These are phyloP conservation scores for Candida smagusa DNA, from an alignment of 1,139 yeast genomes.

Conservation along the genomic window DNA sequence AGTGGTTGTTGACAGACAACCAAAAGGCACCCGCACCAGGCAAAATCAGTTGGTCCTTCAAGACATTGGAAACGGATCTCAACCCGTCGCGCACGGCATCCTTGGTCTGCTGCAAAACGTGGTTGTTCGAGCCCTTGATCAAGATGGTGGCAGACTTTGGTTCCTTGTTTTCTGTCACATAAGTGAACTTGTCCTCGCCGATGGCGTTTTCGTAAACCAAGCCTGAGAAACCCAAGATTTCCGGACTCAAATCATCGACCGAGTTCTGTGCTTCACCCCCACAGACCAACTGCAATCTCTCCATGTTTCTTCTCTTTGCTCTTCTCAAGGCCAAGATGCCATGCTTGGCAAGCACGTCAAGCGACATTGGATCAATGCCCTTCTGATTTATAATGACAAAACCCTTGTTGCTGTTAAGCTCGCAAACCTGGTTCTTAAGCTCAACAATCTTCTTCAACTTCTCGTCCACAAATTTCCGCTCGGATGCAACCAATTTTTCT, in stretches of 20 bases:
- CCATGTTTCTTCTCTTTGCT: slow-evolving; percentile 99
- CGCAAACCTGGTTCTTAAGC: slow-evolving; percentile 88
- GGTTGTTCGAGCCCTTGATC: slow-evolving; percentile 90
- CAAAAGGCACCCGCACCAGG: slow-evolving; percentile 99
- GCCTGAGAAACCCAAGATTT: slow-evolving; percentile 87
- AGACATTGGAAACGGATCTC: slow-evolving; percentile 88
- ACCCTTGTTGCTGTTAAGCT: slow-evolving; percentile 65
- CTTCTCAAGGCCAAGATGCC: slow-evolving; percentile 92
- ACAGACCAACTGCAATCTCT: slow-evolving; percentile 90
- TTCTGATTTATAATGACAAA: slow-evolving; percentile 97
- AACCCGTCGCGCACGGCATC: slow-evolving; percentile 98
- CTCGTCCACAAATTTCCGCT: slow-evolving; percentile 91
- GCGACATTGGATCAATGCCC: slow-evolving; percentile 98
- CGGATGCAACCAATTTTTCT: slow-evolving; percentile 90
- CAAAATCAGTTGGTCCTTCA: slow-evolving; percentile 78
- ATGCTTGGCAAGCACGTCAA: slow-evolving; percentile 90
- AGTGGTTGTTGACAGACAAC: slow-evolving; percentile 72
- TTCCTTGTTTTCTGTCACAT: slow-evolving; percentile 85
- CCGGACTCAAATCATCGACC: slow-evolving; percentile 88
- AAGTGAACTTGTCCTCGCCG: slow-evolving; percentile 97
- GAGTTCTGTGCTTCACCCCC: slow-evolving; percentile 99
- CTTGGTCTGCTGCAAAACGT: slow-evolving; percentile 85
- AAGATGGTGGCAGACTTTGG: slow-evolving; percentile 91
- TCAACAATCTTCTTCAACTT: slow-evolving; percentile 89
- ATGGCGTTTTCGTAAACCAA: slow-evolving; percentile 86